Evolutionary conservation across 192 early-diverging fungal species (phyloP).

Genomic region (Mortierella hygrophila): DNA sequence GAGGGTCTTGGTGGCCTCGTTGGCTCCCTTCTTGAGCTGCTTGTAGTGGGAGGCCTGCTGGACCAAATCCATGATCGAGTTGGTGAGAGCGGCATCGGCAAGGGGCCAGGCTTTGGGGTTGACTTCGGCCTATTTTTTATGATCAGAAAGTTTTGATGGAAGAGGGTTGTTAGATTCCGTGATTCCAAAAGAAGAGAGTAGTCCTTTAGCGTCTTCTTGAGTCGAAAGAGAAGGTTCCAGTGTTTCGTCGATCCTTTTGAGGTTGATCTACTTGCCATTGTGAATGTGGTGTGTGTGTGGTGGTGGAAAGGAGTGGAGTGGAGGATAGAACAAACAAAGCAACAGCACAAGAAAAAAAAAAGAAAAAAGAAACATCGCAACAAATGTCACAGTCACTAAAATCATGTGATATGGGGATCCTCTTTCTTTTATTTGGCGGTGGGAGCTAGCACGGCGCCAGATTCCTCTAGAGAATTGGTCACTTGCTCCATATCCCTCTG

Average conservation of each 20-base stretch:
- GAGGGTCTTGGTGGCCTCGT: conserved; percentile 99
- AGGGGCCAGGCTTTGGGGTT: conserved; percentile 90
- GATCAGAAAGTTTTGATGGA: too few relatives aligned
- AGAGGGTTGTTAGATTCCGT: not conserved
- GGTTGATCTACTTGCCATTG: conserved; percentile 4
- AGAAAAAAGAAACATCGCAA: not conserved
- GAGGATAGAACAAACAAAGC: not conserved
- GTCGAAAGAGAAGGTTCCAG: not conserved
- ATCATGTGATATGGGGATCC: not conserved
- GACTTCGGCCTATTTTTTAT: conserved; percentile 77
- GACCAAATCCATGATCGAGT: conserved; percentile 95
- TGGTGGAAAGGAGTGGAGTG: not conserved
- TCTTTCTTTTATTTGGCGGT: not conserved
- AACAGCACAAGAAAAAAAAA: not conserved
- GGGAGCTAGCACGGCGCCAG: not conserved
- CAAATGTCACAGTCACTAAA: not conserved
- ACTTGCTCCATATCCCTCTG: conserved; percentile 87
- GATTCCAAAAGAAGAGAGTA: not conserved
- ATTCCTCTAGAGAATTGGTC: conserved; percentile 70
- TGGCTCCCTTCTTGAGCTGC: conserved; percentile 99
- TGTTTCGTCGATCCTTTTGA: not conserved
- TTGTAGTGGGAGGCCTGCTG: conserved; percentile 99
- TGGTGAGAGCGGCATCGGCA: conserved; percentile 90
- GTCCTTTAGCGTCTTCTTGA: not conserved
- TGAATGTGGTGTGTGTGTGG: not conserved